Base-by-base conservation (phyloP, 768 basidiomycete genomes). In the Neoboletus magnificus region DNA sequence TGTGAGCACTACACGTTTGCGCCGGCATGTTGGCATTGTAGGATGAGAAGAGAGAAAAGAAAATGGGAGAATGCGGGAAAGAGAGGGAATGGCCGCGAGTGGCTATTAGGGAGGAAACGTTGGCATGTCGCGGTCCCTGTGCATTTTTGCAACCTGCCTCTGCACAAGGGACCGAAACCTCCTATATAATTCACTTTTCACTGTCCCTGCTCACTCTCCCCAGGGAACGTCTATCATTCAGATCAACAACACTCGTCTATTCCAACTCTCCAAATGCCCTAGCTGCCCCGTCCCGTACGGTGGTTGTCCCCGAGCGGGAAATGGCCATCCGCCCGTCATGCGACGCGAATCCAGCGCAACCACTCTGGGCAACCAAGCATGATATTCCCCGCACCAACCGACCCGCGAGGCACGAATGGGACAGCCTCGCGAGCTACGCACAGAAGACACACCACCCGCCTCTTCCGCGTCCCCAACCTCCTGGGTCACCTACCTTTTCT, bases 1-100 rank as follows among this genome's bases (percentile, higher is more conserved):
- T 63, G 85, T 90, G 80, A 92, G 89, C 68, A 92, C 83, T 62
- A 92, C 90, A 79, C 89, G 84, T 74, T 92, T 92, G 78, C 90
- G 87, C 65, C 90, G 85, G 76, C 89, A 92, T 67, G 89, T 90
- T 64, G 90, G 90, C 90, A 92, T 92, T 65, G 71, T 67, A 69
- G 71, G 68, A 70, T 73, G 69, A 59, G 67, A 66, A 72, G 73
- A 73, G 71, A 75, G 73, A 72, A 71, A 72, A 72, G 73, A 75
- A 75, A 70, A 62, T 63, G 71, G 68, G 77, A 77, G 77, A 76
- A 80, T 76, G 77, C 77, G 76, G 76, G 70, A 81, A 79, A 78
- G 77, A 77, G 80, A 80, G 78, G 79, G 79, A 80, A 79, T 49
- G 73, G 70, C 70, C 74, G 71, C 66, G 73, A 77, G 81, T 82